These are phyloP conservation scores for Agaricus subrufescens DNA, from an alignment of 768 basidiomycete genomes.

Conservation along the genomic window DNA sequence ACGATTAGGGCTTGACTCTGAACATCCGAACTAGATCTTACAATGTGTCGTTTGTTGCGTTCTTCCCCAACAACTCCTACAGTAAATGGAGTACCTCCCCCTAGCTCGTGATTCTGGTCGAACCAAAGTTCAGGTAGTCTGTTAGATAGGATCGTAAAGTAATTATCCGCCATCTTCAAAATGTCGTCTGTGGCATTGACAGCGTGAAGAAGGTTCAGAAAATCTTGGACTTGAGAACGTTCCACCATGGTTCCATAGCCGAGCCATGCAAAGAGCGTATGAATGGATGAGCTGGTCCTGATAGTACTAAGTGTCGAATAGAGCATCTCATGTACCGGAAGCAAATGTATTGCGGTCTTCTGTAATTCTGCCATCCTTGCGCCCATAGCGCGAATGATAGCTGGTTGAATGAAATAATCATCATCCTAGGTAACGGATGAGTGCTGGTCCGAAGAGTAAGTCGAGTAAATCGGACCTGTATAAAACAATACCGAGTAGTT, in stretches of 20 bases:
- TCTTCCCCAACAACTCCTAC: slow-evolving; percentile 52
- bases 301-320: slow-evolving; percentile 46
- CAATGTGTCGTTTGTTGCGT: slow-evolving; percentile 55
- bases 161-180: slow-evolving; percentile 66
- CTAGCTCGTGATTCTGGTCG: slow-evolving; percentile 56
- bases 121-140: slow-evolving; percentile 57
- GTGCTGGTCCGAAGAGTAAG: slow-evolving; percentile 1
- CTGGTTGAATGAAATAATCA: slow-evolving; percentile 58
- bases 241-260: slow-evolving; percentile 57
- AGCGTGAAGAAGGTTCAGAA: slow-evolving; percentile 40
- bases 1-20: background rate
- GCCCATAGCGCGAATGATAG: slow-evolving; percentile 49
- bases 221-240: slow-evolving; percentile 37
- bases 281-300: slow-evolving; percentile 28
- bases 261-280: slow-evolving; percentile 62
- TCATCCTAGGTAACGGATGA: slow-evolving; percentile 45
- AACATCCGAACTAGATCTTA: slow-evolving; percentile 24
- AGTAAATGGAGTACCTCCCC: slow-evolving; percentile 59
- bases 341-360: slow-evolving; percentile 40
- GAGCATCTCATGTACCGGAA: slow-evolving; percentile 59
- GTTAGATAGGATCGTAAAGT: slow-evolving; percentile 57
- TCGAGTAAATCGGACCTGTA: slow-evolving; percentile 38
- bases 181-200: slow-evolving; percentile 45
- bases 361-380: slow-evolving; percentile 27
- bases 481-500: slow-evolving; percentile 52